These are phyloP conservation scores for Adansonia digitata DNA, from an alignment of 345 rosid species.

Conservation along the genomic window DNA sequence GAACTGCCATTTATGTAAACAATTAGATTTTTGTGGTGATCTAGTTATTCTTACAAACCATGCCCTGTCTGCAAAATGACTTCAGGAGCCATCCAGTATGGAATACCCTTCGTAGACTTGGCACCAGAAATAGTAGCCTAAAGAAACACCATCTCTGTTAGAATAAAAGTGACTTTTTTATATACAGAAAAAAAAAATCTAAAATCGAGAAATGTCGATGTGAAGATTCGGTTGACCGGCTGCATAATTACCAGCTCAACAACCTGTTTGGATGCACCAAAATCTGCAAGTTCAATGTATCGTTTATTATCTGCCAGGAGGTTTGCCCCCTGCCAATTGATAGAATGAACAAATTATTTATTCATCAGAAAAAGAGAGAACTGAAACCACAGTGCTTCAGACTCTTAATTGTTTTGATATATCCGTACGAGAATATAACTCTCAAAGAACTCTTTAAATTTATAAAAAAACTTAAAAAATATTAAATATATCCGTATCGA, in stretches of 20 bases:
- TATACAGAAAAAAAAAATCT: neutral
- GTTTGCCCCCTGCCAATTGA: conserved; percentile 73
- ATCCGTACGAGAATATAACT: too few relatives aligned
- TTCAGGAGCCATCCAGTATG: conserved; percentile 98
- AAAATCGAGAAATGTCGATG: neutral
- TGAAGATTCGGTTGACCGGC: neutral
- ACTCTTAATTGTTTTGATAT: too few relatives aligned
- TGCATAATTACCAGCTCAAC: conserved; percentile 64
- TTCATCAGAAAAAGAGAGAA: neutral
- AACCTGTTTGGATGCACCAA: conserved; percentile 95
- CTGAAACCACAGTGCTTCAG: too few relatives aligned
- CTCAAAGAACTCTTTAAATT: too few relatives aligned
- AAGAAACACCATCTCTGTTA: conserved; percentile 23
- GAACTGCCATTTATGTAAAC: neutral
- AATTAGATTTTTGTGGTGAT: neutral
- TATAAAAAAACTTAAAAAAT: too few relatives aligned
- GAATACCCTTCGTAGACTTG: conserved; percentile 94
- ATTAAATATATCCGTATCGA: too few relatives aligned
- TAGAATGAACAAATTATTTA: neutral
- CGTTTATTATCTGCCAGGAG: conserved; percentile 89
- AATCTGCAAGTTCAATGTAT: conserved; percentile 92
- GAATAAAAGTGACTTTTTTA: conserved; percentile 6
- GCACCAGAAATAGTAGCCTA: conserved; percentile 91
- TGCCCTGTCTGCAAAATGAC: conserved; percentile 96
- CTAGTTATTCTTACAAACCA: conserved; percentile 54